Evolutionary conservation across 805 yeast genomes (phyloP), one percentile per base, ranked within the genome.

Genomic region (Teunomyces stri): DNA sequence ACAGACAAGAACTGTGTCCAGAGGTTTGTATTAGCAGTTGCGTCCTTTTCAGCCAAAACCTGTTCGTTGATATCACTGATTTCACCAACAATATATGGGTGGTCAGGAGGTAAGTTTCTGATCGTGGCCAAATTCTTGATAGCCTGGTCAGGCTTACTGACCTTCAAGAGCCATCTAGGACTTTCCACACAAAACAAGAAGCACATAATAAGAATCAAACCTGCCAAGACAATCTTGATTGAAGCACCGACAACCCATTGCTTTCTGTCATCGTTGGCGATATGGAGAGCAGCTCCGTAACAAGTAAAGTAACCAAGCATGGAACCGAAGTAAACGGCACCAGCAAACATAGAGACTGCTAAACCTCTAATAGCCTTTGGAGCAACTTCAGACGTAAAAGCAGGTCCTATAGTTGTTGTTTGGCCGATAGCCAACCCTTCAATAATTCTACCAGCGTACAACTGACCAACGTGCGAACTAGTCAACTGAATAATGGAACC

Each of bases 241-340:
- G 60, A 54, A 13, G 56, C 53, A 4, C 61, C 60, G 10, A 57
- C 45, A 18, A 55, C 54, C 64, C 62, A 58, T 29, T 58, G 64
- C 5, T 48, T 46, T 33, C 55, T 44, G 18, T 50, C 45, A 3
- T 33, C 27, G 20, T 45, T 43, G 10, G 56, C 45, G 35, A 58
- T 48, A 45, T 59, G 63, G 20, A 77, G 48, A 2, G 80, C 74
- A 35, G 80, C 70, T 28, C 82, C 85, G 56, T 76, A 80, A 55
- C 76, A 70, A 25, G 58, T 58, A 42, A 56, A 59, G 49, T 59
- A 59, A 27, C 53, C 54, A 9, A 54, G 27, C 49, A 58, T 52
- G 30, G 59, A 53, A 27, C 64, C 64, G 9, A 59, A 52, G 42
- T 59, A 59, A 5, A 59, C 64, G 5, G 61, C 61, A 43, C 64